Conservation (phyloP, 208 protist species). For the Trypanosoma rangeli region DNA sequence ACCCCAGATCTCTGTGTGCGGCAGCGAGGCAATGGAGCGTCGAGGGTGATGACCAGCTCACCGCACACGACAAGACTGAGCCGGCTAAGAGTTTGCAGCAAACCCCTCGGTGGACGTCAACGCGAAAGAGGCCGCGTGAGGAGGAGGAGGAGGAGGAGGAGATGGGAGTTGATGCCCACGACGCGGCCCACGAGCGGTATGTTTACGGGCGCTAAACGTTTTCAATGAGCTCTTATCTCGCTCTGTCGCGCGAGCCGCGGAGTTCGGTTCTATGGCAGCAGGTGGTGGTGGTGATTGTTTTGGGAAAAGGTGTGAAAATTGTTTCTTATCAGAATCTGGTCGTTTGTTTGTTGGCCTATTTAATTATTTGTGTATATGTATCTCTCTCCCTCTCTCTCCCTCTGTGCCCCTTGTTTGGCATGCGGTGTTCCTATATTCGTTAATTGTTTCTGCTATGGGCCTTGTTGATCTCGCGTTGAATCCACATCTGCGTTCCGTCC, state of each 20-base stretch:
- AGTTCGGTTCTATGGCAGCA: too few relatives aligned
- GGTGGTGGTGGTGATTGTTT: too few relatives aligned
- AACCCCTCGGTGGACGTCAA: not conserved
- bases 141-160: not conserved
- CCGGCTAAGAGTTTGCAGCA: not conserved
- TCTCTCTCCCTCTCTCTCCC: too few relatives aligned
- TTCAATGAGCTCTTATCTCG: not conserved
- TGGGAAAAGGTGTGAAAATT: too few relatives aligned
- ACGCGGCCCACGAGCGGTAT: not conserved
- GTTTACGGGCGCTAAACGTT: not conserved
- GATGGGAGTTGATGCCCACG: not conserved
- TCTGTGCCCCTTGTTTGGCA: conserved; percentile 2
- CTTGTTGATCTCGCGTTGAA: too few relatives aligned
- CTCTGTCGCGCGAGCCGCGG: too few relatives aligned
- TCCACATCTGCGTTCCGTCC: too few relatives aligned
- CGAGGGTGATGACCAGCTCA: not conserved
- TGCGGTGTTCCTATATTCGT: conserved; percentile 6
- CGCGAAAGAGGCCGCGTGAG: conserved; percentile 15
- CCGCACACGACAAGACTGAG: not conserved
- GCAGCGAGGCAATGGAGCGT: conserved; percentile 1
- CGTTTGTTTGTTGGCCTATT: not conserved
- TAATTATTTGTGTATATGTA: not conserved
- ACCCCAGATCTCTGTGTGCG: not conserved
- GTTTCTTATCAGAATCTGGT: too few relatives aligned
- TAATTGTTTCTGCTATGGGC: too few relatives aligned